Evolutionary conservation across 2,329 filamentous ascomycete species (phyloP).

Genomic region (Scedosporium apiospermum): DNA sequence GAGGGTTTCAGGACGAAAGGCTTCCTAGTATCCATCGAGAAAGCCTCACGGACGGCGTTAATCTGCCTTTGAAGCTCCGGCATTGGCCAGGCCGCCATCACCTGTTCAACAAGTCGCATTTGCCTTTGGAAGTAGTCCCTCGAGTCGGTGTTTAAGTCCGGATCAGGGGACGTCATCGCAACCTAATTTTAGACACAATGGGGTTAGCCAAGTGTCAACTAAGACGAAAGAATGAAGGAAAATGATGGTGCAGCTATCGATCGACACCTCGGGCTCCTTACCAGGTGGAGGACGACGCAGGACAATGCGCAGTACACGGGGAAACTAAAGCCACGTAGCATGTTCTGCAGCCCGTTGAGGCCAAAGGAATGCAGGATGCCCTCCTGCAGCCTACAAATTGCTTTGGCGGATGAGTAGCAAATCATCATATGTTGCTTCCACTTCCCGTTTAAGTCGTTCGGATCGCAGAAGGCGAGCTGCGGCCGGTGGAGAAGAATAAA

Average conservation of each 20-base stretch:
- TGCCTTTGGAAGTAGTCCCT: conserved; percentile 85
- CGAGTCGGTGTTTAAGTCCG: conserved; percentile 75
- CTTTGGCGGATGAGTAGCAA: conserved; percentile 77
- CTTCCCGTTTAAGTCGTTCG: conserved; percentile 56
- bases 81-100: conserved; percentile 75
- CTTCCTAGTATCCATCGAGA: conserved; percentile 75
- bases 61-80: conserved; percentile 86
- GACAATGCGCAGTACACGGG: conserved; percentile 88
- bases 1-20: conserved; percentile 82
- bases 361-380: conserved; percentile 68
- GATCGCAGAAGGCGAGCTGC: conserved; percentile 70
- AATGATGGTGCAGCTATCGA: conserved; percentile 6
- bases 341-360: conserved; percentile 72
- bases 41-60: conserved; percentile 78
- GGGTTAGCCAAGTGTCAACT: too few species aligned
- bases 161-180: conserved; percentile 86
- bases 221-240: not conserved
- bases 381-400: conserved; percentile 79
- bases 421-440: conserved; percentile 87
- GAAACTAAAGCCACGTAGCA: conserved; percentile 91
- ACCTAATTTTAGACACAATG: conserved; percentile 43
- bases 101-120: conserved; percentile 86
- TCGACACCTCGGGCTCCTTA: conserved; percentile 38
- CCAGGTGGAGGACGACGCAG: conserved; percentile 86
- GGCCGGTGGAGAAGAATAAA: conserved; percentile 83